Evolutionary conservation across 805 yeast genomes (phyloP), one percentile per base, ranked within the genome.

Genomic region (Cyberlindnera samutprakarnensis): DNA sequence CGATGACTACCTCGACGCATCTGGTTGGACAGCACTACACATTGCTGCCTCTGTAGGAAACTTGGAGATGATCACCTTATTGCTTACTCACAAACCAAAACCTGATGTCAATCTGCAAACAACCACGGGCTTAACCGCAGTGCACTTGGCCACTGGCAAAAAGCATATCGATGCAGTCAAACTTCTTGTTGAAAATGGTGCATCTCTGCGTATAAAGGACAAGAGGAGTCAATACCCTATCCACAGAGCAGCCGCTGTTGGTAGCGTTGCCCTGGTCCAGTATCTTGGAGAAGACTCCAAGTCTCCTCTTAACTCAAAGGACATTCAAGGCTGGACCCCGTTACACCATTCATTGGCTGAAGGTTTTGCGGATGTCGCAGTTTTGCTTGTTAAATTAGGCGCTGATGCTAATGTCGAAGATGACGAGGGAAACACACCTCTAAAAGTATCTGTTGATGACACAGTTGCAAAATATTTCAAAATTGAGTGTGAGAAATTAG

Each of bases 1-100:
- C 10, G 92, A 86, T 49, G 82, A 78, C 4, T 53, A 66, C 45
- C 46, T 49, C 0, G 97, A 88, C 53, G 78, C 70, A 14, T 66
- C 88, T 9, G 94, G 94, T 1, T 88, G 95, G 95, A 79, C 90
- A 0, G 86, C 94, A 1, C 47, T 85, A 21, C 96, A 88, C 54
- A 77, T 90, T 32, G 86, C 92, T 0, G 69, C 82, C 1, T 72
- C 95, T 0, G 64, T 79, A 3, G 95, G 96, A 0, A 71, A 75
- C 45, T 44, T 63, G 15, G 65, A 62, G 6, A 66, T 78, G 7
- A 44, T 85, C 4, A 61, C 68, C 8, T 46, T 62, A 27, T 48
- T 86, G n/a, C 59, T 75, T 42, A 56, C 53, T 0, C 62, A 66
- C 39, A 61, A 60, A 1, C 80, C 83, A 0, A 37, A 47, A 10